Evolutionary conservation across 2,329 filamentous ascomycete species (phyloP), one percentile per base, ranked within the genome.

Genomic region (Xylaria sp.): DNA sequence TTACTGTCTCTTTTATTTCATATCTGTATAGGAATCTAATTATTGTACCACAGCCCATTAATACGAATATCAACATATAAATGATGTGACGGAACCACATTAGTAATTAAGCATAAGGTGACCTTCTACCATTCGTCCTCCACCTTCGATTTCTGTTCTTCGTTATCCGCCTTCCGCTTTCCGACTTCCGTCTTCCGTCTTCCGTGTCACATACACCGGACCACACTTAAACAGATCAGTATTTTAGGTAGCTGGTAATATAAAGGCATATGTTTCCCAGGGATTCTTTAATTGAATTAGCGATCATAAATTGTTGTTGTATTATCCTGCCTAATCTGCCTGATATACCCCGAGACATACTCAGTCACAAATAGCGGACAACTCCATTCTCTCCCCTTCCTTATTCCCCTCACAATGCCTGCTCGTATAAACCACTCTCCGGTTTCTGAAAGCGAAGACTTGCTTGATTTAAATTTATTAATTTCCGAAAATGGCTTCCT

Each of bases 401-500:
- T 44, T 10, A n/a, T 29, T 7, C 6, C 6, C 13, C 3, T 2
- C 27, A 49, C 2, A 42, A 69, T 69, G 67, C 59, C 64, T 13
- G n/a, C 67, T 17, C 64, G 50, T 42, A 49, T 67, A 13, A 56
- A 11, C 13, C 22, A 63, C 5, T 7, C 27, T n/a, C 25, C 20
- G 15, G 10, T 20, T 20, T 49, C n/a, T 2, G 22, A 59, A 11
- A 31, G 25, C 22, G 47, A 50, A 3, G 15, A 63, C 2, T 25
- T 65, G 9, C 82, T 84, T 27, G 80, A 82, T 65, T 82, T 87
- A 73, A 22, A 29, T 27, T 88, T 88, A 75, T 84, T 84, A 61
- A 77, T 85, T 74, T 83, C 85, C 9, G 71, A 74, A 29, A 76
- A 85, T 76, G 90, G 89, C 51, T 92, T 92, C 77, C 85, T 92